Evolutionary conservation across 306 rosid genomes (phyloP).

Genomic region (Sesbania bispinosa): DNA sequence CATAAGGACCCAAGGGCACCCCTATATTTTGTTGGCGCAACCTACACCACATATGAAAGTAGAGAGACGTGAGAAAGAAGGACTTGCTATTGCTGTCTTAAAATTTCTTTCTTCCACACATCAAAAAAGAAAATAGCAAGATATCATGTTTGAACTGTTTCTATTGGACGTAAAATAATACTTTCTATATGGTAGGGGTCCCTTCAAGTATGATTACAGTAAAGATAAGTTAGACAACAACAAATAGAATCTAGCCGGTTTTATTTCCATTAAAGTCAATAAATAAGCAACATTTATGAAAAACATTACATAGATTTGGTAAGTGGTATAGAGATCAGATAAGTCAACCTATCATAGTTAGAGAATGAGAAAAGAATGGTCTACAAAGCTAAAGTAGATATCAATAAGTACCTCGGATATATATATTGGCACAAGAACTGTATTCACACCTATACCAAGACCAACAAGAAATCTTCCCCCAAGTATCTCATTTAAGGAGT

Average conservation of each 20-base stretch:
- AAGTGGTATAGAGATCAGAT: neutral
- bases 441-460: slow-evolving; percentile 88
- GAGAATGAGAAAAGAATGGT: neutral
- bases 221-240: neutral
- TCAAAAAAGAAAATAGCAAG: neutral
- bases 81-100: neutral
- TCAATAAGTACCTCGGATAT: slow-evolving; percentile 68
- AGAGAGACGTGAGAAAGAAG: slow-evolving; percentile 8
- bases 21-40: slow-evolving; percentile 85
- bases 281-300: neutral
- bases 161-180: neutral
- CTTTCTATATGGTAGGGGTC: neutral
- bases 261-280: neutral
- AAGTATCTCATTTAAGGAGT: slow-evolving; percentile 69
- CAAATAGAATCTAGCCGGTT: neutral
- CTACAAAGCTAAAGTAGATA: slow-evolving; percentile 7
- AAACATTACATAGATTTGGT: neutral
- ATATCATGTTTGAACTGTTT: neutral
- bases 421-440: slow-evolving; percentile 85
- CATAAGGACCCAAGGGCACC: slow-evolving; percentile 81
- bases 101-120: slow-evolving; percentile 10
- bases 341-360: neutral
- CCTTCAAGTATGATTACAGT: slow-evolving; percentile 1
- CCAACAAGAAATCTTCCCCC: slow-evolving; percentile 96
- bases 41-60: slow-evolving; percentile 39